phyloP scores from a whole-genome alignment of 345 rosid species.

The Nephelium lappaceum region DNA sequence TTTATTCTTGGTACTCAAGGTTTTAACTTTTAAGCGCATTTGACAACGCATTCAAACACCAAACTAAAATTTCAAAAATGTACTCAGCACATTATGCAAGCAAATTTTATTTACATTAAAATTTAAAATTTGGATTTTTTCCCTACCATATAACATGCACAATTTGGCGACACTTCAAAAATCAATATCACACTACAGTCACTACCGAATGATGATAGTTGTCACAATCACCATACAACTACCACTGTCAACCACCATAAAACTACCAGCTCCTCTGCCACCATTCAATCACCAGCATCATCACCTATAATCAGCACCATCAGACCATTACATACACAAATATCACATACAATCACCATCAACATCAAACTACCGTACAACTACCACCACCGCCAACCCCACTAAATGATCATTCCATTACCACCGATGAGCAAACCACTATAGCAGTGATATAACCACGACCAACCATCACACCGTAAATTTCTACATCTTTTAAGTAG shows the following conservation, averaged over 20 bases:
- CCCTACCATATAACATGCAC: background rate
- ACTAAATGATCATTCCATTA: background rate
- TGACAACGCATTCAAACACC: too few relatives aligned
- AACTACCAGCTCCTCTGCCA: background rate
- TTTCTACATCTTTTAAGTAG: background rate
- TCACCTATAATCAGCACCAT: background rate
- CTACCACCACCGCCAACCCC: background rate
- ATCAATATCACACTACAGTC: background rate
- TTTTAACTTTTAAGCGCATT: too few relatives aligned
- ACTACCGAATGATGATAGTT: background rate
- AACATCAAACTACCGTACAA: background rate
- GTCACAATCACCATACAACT: too few relatives aligned
- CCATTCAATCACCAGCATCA: background rate
- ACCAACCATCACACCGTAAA: background rate
- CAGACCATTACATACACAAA: background rate
- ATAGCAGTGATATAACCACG: background rate
- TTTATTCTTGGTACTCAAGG: too few relatives aligned
- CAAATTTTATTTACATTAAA: background rate
- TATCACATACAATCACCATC: background rate
- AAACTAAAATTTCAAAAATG: too few relatives aligned
- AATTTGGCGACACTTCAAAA: background rate
- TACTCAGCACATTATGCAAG: too few relatives aligned
- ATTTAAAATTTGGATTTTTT: too few relatives aligned
- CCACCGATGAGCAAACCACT: background rate
- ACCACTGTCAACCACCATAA: background rate